A percentile compares a stretch with the other conserved stretches of the same genome.
These are phyloP conservation scores for Strigomonas oncopelti DNA, from an alignment of 208 protist species.

Conservation along the genomic window DNA sequence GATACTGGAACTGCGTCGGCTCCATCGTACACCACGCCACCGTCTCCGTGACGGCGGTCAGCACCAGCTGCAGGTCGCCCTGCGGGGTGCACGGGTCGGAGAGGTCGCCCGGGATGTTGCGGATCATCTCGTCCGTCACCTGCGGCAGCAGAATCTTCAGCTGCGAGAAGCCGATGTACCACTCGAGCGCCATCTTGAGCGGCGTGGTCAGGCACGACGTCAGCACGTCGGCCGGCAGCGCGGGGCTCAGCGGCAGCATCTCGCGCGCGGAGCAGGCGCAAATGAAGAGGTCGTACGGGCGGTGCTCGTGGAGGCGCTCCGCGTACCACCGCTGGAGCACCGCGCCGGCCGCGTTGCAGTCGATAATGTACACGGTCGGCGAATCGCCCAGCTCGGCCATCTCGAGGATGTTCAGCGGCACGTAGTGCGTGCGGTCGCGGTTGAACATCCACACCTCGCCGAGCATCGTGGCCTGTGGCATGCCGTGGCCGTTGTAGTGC, in stretches of 20 bases:
- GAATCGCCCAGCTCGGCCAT: constrained; percentile 89
- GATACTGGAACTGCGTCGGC: constrained; percentile 88
- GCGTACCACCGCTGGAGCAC: constrained; percentile 82
- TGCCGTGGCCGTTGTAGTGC: constrained; percentile 99
- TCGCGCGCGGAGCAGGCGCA: constrained; percentile 94
- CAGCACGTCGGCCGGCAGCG: constrained; percentile 98
- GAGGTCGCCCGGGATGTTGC: constrained; percentile 57
- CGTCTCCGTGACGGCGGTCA: constrained; percentile 98
- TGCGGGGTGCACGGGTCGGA: constrained; percentile 88
- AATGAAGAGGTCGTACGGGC: constrained; percentile 92
- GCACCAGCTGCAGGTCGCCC: constrained; percentile 98
- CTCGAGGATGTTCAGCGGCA: constrained; percentile 96
- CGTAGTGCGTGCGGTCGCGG: constrained; percentile 96
- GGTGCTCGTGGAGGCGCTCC: constrained; percentile 19
- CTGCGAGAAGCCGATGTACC: constrained; percentile 86
- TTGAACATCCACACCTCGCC: constrained; percentile 99
- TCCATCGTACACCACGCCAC: constrained; percentile 97
- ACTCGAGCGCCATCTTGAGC: constrained; percentile 94
- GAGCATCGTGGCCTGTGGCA: constrained; percentile 94
- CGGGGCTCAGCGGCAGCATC: constrained; percentile 94
- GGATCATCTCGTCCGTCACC: constrained; percentile 85
- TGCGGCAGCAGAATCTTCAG: constrained; percentile 78
- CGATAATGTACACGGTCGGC: constrained; percentile 97
- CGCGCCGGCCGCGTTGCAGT: constrained; percentile 94
- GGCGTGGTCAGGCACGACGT: constrained; percentile 99